Base-by-base conservation (phyloP, 179 eudicot species). In the Monotropa hypopitys region DNA sequence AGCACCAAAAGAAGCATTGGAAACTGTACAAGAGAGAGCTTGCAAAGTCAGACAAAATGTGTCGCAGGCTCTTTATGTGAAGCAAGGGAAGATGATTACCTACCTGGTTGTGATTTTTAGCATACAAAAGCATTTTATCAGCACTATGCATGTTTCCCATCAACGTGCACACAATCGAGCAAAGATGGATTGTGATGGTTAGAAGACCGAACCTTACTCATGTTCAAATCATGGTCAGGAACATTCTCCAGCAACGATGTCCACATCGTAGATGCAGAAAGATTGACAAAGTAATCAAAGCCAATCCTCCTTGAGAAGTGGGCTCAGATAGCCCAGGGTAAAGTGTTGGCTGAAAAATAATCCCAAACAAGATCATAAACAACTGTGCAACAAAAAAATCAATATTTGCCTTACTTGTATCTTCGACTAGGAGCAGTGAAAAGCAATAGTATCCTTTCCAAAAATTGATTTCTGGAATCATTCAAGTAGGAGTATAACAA, bases 51-150 rank as follows among this genome's bases (percentile, higher is more conserved):
- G n/a, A n/a, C n/a, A n/a, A n/a, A n/a, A n/a, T n/a, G n/a, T n/a
- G n/a, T n/a, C n/a, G n/a, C n/a, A n/a, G 40, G 59, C 28, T 26
- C 42, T 11, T 43, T 18, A 33, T 6, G 13, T n/a, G n/a, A n/a
- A n/a, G n/a, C 49, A 65, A 30, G 43, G 67, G 76, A 81, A 56
- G 71, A 80, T 16, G 76, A 7, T 75, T 62, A 79, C n/a, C n/a
- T n/a, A n/a, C 99, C 98, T 96, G 99, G 85, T 84, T 93, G 87
- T 93, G 99, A 83, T 93, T 95, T 87, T 96, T 98, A 79, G 98
- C 90, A 85, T 88, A 93, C 73, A 91, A 72, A 76, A 93, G 87
- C 98, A 93, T 91, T 77, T 92, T 93, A 83, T 89, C 87, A 38
- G 90, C 82, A 83, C 75, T 83, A 42, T 56, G 63, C 77, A 71